Percentiles rank a stretch among this genome's conserved stretches.
Conservation (phyloP, 208 protist genomes). For the Phytomonas sp. region DNA sequence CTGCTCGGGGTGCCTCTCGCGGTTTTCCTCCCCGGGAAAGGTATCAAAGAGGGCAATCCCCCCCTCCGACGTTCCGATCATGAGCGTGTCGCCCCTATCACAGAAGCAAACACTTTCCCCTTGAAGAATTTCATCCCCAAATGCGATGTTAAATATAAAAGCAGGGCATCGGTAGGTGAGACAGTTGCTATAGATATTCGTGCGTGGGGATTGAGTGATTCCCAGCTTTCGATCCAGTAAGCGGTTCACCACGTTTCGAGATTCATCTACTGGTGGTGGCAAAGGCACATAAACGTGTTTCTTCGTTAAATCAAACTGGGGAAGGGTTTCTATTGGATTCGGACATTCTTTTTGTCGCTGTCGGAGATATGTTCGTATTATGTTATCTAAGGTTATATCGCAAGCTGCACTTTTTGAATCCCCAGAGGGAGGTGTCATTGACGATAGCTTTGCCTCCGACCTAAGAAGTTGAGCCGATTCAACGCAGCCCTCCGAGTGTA, state of each 20-base stretch:
- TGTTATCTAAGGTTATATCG: constrained; percentile 27
- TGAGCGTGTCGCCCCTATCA: constrained; percentile 63
- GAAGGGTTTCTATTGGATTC: constrained; percentile 84
- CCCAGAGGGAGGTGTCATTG: constrained; percentile 11
- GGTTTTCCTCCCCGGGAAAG: constrained; percentile 55
- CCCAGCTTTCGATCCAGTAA: constrained; percentile 41
- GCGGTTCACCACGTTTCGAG: constrained; percentile 61
- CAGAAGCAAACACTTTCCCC: constrained; percentile 75
- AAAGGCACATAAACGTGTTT: constrained; percentile 67
- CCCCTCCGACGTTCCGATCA: constrained; percentile 80
- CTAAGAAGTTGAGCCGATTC: constrained; percentile 40
- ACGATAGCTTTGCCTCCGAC: constrained; percentile 25
- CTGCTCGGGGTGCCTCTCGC: constrained; percentile 73
- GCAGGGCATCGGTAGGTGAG: constrained; percentile 64
- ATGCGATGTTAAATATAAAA: constrained; percentile 78
- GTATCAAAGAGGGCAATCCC: constrained; percentile 74
- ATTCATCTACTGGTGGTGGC: constrained; percentile 47
- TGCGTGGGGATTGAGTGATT: constrained; percentile 37
- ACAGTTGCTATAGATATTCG: constrained; percentile 48
- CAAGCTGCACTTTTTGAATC: constrained; percentile 14
- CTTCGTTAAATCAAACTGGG: constrained; percentile 77
- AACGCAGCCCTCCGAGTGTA: constrained; percentile 42
- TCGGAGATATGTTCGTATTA: constrained; percentile 69
- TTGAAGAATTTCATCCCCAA: constrained; percentile 49
- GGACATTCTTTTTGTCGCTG: constrained; percentile 76